These are phyloP conservation scores for Pontederia paniculata DNA, from an alignment of 176 grass and related monocot genomes.

Conservation along the genomic window DNA sequence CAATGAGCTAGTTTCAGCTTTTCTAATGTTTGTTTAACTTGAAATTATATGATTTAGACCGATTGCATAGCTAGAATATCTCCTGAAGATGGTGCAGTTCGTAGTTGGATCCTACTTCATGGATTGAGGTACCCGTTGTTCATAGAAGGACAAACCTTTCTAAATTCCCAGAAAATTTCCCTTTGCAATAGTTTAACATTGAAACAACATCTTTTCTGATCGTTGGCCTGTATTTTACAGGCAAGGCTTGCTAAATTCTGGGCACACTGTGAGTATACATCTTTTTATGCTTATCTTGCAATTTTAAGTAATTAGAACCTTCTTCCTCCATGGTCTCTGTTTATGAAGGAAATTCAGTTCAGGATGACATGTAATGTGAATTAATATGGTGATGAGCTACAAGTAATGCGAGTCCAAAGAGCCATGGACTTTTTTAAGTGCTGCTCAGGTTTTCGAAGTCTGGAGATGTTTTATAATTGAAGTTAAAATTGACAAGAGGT, in stretches of 20 bases:
- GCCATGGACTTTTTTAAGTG: too few relatives aligned
- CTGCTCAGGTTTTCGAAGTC: too few relatives aligned
- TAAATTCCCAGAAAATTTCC: background rate
- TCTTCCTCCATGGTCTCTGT: too few relatives aligned
- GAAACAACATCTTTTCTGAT: background rate
- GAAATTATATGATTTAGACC: constrained; percentile 49
- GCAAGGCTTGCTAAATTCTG: constrained; percentile 37
- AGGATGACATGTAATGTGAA: too few relatives aligned
- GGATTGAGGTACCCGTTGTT: constrained; percentile 41
- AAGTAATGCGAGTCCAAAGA: too few relatives aligned
- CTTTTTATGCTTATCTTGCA: background rate
- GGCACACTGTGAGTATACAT: constrained; percentile 26
- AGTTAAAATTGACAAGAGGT: too few relatives aligned
- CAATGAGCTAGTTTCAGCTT: background rate
- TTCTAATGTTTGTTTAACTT: background rate
- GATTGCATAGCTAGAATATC: constrained; percentile 97
- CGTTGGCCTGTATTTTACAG: constrained; percentile 25
- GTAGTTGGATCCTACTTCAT: constrained; percentile 83
- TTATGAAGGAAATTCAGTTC: too few relatives aligned
- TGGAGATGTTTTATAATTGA: too few relatives aligned
- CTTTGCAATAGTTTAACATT: background rate
- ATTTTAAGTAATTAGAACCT: background rate
- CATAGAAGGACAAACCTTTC: background rate
- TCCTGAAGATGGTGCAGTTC: constrained; percentile 52
- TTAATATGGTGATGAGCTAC: too few relatives aligned